Percentiles rank a stretch among this genome's conserved stretches.
These are phyloP conservation scores for Trichoderma hamatum DNA, from an alignment of 2,329 filamentous ascomycete genomes.

Conservation along the genomic window DNA sequence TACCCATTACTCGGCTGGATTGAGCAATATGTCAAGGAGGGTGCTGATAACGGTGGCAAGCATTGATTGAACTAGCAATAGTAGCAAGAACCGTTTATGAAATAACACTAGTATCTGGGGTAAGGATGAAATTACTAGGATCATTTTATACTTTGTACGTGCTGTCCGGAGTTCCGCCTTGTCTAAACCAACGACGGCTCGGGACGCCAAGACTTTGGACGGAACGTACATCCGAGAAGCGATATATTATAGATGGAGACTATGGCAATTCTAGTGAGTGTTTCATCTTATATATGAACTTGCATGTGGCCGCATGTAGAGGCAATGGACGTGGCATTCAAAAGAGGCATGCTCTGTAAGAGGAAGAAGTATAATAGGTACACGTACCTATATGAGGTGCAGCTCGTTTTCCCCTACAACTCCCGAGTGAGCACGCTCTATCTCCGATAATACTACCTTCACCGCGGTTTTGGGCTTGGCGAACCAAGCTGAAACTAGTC, in stretches of 20 bases:
- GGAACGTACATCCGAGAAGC: conserved; percentile 18
- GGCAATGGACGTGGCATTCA: conserved; percentile 16
- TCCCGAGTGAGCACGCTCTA: conserved; percentile 12
- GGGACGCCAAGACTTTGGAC: conserved; percentile 1
- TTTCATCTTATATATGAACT: conserved; percentile 2
- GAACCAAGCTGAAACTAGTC: conserved; percentile 11
- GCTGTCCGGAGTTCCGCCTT: background rate
- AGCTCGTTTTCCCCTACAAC: background rate
- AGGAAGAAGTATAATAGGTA: background rate
- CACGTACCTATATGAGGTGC: background rate
- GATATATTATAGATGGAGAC: background rate
- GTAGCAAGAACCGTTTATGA: background rate
- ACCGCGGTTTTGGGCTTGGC: conserved; percentile 21
- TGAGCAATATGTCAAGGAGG: background rate
- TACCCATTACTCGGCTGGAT: background rate
- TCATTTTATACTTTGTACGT: background rate
- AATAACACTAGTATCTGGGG: background rate
- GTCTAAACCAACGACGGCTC: background rate
- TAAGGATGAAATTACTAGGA: background rate
- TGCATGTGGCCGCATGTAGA: conserved; percentile 13
- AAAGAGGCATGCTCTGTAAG: background rate
- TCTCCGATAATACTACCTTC: conserved; percentile 1
- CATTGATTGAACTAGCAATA: background rate
- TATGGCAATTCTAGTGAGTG: background rate
- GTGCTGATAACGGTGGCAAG: background rate